Base-by-base conservation (phyloP, 768 basidiomycete species). In the Tylopilus rubrobrunneus region DNA sequence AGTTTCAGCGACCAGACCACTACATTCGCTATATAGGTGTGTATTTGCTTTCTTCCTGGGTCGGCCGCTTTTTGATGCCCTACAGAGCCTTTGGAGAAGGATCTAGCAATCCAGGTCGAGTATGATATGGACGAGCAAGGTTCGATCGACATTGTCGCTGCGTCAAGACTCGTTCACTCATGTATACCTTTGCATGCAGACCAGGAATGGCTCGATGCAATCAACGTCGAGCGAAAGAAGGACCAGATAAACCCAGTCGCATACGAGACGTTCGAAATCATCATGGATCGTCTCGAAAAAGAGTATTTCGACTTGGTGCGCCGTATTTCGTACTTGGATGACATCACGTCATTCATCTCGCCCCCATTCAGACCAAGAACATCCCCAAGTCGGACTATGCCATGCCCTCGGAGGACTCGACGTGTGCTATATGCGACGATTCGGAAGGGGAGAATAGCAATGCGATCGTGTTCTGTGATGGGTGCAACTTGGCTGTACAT, bases 121-220 rank as follows among this genome's bases (percentile, higher is more conserved):
- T 99, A 99, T 76, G 97, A 98, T 67, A 98, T 99, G 94, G 97
- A 98, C 66, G 97, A 98, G 67, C 95, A 98, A 83, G 95, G 93
- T 88, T 36, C 19, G 76, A 62, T 19, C 11, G 17, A 33, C 39
- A 21, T 37, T 7, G 11, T 19, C 49, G 36, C 23, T 7, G 37
- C 51, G 17, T 42, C 19, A 34, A 29, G 42, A 34, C 48, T 14
- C 25, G 47, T 51, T 42, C 39, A 15, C 52, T 58, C 53, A 59
- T 48, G 28, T 14, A 29, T 49, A 23, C 17, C 43, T n/a, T 17
- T 36, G 17, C 28, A 14, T 45, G 37, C 63, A 95, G 95, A 98
- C 73, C 85, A 92, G 71, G 89, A 92, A 70, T 99, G 97, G 97
- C 80, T 99, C 17, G 91, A 97, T 57, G 71, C 77, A 1, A 71